A percentile compares a stretch with the other conserved stretches of the same genome.
phyloP scores from a whole-genome alignment of 2,329 filamentous ascomycete genomes.

The Cryphonectria japonica region DNA sequence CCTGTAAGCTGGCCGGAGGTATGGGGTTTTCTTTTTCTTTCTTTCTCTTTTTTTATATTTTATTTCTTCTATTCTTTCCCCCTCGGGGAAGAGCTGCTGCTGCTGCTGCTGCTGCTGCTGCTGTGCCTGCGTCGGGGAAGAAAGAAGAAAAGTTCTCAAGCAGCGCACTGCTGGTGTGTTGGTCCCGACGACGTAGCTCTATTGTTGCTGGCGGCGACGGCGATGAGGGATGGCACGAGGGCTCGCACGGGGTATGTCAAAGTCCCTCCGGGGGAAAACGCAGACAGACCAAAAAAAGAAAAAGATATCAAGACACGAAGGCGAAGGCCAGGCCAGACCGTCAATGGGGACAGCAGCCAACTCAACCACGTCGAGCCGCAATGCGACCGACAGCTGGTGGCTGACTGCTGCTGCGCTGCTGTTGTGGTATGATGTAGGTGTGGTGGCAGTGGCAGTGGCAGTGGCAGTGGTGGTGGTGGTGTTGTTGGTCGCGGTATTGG shows the following conservation, averaged over 20 bases:
- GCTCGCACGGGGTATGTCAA: slow-evolving; percentile 15
- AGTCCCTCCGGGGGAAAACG: slow-evolving; percentile 21
- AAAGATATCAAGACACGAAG: not conserved
- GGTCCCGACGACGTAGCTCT: not conserved
- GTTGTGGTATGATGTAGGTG: not conserved
- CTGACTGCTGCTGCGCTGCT: slow-evolving; percentile 20
- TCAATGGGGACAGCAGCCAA: slow-evolving; percentile 5
- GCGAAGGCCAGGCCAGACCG: not conserved
- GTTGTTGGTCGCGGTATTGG: slow-evolving; percentile 10
- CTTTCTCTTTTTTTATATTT: not conserved
- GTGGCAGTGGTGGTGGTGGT: not conserved
- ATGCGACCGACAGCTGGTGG: slow-evolving; percentile 27
- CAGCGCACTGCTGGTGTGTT: not conserved
- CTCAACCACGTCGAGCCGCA: slow-evolving; percentile 29
- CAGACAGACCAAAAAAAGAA: not conserved
- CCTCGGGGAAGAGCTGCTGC: not conserved
- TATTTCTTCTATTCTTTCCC: not conserved
- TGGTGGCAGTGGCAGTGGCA: not conserved
- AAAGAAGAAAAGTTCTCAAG: not conserved
- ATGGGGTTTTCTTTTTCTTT: not conserved
- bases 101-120: not conserved
- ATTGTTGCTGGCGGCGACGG: slow-evolving; percentile 6
- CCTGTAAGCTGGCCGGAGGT: not conserved
- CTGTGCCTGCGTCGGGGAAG: not conserved
- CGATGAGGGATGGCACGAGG: slow-evolving; percentile 8